phyloP scores from a whole-genome alignment of 768 basidiomycete genomes.

The Panaeolus cyanescens region DNA sequence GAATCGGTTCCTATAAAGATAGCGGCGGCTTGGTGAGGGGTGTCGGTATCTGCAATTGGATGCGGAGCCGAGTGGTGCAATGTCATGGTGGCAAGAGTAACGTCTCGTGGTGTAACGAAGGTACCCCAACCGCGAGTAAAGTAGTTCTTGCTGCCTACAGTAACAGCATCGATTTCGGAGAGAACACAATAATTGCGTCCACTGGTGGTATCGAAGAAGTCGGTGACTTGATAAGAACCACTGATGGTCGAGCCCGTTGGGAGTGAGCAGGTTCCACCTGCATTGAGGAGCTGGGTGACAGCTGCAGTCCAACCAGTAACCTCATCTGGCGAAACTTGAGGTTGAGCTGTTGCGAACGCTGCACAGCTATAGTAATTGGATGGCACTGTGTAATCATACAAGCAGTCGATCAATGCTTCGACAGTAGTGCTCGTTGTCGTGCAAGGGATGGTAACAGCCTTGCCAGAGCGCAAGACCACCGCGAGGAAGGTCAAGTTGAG shows the following conservation, averaged over 20 bases:
- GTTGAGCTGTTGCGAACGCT: not conserved
- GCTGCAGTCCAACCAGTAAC: not conserved
- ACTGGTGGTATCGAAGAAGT: not conserved
- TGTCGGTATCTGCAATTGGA: slow-evolving; percentile 39
- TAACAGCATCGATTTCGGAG: not conserved
- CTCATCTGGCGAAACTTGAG: not conserved
- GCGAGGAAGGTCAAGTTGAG: not conserved
- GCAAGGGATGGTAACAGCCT: not conserved
- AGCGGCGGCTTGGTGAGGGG: slow-evolving; percentile 40
- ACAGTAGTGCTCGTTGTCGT: not conserved
- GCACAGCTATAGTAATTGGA: not conserved
- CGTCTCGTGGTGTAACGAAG: not conserved
- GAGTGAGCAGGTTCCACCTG: not conserved
- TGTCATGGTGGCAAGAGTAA: not conserved
- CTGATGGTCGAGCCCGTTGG: not conserved
- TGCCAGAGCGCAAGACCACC: not conserved
- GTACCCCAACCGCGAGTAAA: slow-evolving; percentile 2
- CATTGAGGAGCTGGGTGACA: not conserved
- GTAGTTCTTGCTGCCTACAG: not conserved
- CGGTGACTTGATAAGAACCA: not conserved
- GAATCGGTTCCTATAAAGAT: slow-evolving; percentile 40
- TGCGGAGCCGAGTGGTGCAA: slow-evolving; percentile 40
- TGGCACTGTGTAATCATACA: not conserved
- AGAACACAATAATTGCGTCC: not conserved
- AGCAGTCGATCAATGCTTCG: not conserved